Conservation (phyloP, 2,329 filamentous ascomycete genomes). For the Sclerotinia sclerotiorum region DNA sequence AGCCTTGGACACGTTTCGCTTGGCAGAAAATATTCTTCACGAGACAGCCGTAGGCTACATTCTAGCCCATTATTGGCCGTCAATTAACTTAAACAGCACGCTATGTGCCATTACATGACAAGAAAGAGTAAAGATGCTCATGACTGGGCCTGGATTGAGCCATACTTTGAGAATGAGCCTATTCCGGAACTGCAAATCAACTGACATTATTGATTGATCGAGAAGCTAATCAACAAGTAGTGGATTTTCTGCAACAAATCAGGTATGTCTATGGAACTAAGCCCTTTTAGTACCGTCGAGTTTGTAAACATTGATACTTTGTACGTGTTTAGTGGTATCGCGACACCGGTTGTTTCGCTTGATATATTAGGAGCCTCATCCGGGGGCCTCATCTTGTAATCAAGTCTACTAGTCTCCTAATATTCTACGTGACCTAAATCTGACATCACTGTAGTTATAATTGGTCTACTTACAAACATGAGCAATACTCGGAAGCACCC, state of each 20-base stretch:
- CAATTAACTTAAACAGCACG: background rate
- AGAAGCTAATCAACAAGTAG: background rate
- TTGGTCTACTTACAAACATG: background rate
- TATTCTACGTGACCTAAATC: background rate
- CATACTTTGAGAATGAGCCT: constrained; percentile 6
- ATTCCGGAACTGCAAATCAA: constrained; percentile 12
- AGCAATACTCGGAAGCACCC: background rate
- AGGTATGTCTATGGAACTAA: background rate
- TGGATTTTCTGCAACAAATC: constrained; percentile 3
- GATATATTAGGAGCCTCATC: background rate
- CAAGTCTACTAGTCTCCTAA: background rate
- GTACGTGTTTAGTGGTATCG: constrained; percentile 3
- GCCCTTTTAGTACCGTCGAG: background rate
- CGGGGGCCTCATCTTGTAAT: background rate
- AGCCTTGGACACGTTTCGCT: constrained; percentile 9
- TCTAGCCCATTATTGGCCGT: background rate
- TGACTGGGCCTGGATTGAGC: background rate
- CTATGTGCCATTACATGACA: background rate
- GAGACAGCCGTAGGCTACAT: constrained; percentile 5
- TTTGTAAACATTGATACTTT: background rate
- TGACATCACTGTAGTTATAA: background rate
- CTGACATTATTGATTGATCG: background rate
- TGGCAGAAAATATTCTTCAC: constrained; percentile 2
- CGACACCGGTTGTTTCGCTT: background rate
- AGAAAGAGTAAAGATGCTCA: background rate